Conservation (phyloP, 352 stramenopile genomes). For the Globisporangium rhizosaccharum region DNA sequence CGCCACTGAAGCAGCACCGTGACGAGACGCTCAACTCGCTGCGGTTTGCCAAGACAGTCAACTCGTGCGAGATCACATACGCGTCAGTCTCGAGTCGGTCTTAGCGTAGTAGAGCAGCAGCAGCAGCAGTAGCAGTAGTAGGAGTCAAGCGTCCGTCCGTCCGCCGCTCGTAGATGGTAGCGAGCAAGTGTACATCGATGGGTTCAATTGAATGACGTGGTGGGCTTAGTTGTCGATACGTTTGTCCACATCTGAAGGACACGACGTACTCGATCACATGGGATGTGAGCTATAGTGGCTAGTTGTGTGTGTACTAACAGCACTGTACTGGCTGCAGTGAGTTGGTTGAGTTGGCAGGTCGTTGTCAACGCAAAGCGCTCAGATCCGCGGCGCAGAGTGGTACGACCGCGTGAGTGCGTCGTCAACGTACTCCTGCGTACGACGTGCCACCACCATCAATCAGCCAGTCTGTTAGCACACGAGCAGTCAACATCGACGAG, state of each 20-base stretch:
- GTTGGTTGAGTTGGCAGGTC: no score
- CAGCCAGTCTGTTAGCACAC: neutral
- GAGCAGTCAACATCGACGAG: neutral
- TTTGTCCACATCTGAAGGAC: no score
- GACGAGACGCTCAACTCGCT: conserved; percentile 86
- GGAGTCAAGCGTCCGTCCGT: neutral
- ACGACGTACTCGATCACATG: neutral
- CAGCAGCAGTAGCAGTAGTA: neutral
- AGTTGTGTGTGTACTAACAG: neutral
- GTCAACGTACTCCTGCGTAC: conserved; percentile 50
- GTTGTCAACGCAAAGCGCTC: neutral
- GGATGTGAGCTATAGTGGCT: neutral
- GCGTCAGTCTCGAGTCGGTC: conserved; percentile 45
- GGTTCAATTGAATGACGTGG: no score
- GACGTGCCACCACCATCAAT: neutral
- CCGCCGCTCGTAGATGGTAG: no score
- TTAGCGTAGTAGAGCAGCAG: neutral
- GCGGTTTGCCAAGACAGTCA: conserved; percentile 85
- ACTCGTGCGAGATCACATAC: conserved; percentile 82
- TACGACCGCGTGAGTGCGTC: conserved; percentile 38
- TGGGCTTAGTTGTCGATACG: no score
- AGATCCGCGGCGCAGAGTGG: conserved; percentile 32
- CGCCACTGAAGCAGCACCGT: conserved; percentile 60
- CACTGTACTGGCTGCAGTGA: neutral
- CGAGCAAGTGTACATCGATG: no score